Conservation (phyloP, 768 basidiomycete species). For the Tricholoma sp. region DNA sequence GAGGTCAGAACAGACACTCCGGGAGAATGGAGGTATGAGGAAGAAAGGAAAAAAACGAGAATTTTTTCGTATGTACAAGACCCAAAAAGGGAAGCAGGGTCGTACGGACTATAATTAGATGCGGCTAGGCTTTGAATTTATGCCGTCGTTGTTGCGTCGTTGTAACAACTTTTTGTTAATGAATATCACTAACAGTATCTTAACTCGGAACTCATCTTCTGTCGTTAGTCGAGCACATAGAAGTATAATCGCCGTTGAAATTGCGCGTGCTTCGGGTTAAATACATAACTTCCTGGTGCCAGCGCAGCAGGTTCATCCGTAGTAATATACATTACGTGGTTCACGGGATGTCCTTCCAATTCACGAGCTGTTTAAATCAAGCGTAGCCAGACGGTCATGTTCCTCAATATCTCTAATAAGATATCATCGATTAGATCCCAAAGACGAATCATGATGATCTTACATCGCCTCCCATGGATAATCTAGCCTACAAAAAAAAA, state of each 20-base stretch:
- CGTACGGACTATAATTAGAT: not conserved
- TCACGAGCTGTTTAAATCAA: constrained; percentile 27
- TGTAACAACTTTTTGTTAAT: too few species aligned
- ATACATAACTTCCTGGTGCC: not conserved
- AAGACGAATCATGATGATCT: constrained; percentile 19
- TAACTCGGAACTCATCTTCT: too few species aligned
- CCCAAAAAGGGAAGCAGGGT: not conserved
- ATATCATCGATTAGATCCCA: not conserved
- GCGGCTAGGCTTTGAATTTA: not conserved
- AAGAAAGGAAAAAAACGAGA: not conserved
- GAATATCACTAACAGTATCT: too few species aligned
- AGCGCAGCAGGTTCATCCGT: not conserved
- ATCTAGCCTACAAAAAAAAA: constrained; percentile 51
- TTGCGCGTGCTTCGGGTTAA: not conserved
- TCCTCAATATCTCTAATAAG: constrained; percentile 66
- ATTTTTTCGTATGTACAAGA: not conserved
- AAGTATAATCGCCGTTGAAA: too few species aligned
- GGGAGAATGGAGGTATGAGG: not conserved
- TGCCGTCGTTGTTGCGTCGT: too few species aligned
- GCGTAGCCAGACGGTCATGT: constrained; percentile 58
- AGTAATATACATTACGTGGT: not conserved
- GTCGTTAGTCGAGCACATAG: too few species aligned
- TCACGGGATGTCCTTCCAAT: not conserved
- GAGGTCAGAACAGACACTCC: constrained; percentile 9
- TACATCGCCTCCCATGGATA: constrained; percentile 82